phyloP scores from a whole-genome alignment of 2,329 filamentous ascomycete genomes.

The Fusarium napiforme region DNA sequence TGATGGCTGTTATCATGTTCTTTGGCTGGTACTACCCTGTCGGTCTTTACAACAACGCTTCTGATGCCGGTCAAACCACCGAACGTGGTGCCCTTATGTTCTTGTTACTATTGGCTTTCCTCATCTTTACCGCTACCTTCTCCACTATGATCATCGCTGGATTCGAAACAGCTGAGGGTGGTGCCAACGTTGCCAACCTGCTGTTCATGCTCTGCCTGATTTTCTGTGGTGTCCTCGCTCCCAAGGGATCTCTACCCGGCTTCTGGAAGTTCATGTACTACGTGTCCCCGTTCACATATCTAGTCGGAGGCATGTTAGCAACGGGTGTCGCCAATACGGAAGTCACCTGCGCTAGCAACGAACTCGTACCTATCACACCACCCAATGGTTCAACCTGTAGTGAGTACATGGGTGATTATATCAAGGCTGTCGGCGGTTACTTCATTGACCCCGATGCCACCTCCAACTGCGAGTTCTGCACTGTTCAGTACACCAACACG shows the following conservation, averaged over 20 bases:
- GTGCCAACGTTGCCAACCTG: slow-evolving; percentile 73
- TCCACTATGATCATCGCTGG: slow-evolving; percentile 79
- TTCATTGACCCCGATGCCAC: slow-evolving; percentile 62
- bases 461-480: slow-evolving; percentile 67
- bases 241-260: slow-evolving; percentile 64
- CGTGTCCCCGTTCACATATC: slow-evolving; percentile 83
- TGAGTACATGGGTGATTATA: slow-evolving; percentile 67
- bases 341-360: slow-evolving; percentile 75
- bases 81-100: slow-evolving; percentile 84
- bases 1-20: slow-evolving; percentile 81
- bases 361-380: slow-evolving; percentile 74
- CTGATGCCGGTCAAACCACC: slow-evolving; percentile 66
- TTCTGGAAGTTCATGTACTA: slow-evolving; percentile 67
- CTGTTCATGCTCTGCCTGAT: slow-evolving; percentile 70
- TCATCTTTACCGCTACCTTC: slow-evolving; percentile 85
- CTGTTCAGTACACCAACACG: slow-evolving; percentile 61
- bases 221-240: slow-evolving; percentile 46
- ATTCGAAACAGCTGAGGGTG: slow-evolving; percentile 72
- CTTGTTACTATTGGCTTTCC: slow-evolving; percentile 78
- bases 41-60: slow-evolving; percentile 77
- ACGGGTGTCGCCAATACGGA: slow-evolving; percentile 74
- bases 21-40: slow-evolving; percentile 89
- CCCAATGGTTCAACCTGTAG: slow-evolving; percentile 66
- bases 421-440: slow-evolving; percentile 61
- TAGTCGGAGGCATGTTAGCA: slow-evolving; percentile 78